Percentiles rank a stretch among this genome's conserved stretches.
phyloP scores from a whole-genome alignment of 495 filamentous ascomycete genomes.

The Penicillium maclennaniae region DNA sequence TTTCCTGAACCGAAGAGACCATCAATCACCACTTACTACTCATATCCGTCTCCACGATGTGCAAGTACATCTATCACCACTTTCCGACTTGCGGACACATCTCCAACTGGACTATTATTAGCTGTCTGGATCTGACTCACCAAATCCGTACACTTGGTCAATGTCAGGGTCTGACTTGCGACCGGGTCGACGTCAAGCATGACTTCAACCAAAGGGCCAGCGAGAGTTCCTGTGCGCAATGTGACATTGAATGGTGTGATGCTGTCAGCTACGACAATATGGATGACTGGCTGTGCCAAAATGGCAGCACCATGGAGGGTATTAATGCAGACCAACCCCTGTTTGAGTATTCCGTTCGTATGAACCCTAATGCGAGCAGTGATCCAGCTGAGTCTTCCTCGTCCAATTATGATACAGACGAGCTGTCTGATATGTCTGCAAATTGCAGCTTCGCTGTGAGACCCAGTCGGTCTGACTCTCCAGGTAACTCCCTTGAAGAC shows the following conservation, averaged over 20 bases:
- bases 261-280: background rate
- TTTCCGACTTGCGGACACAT: constrained; percentile 30
- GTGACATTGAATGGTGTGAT: constrained; percentile 5
- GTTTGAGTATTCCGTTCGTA: constrained; percentile 10
- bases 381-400: background rate
- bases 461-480: background rate
- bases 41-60: constrained; percentile 17
- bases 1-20: background rate
- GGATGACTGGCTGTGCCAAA: background rate
- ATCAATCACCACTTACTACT: background rate
- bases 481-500: background rate
- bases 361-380: constrained; percentile 7
- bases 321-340: background rate
- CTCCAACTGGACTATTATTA: constrained; percentile 21
- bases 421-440: background rate
- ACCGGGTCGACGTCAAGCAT: constrained; percentile 3
- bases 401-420: background rate
- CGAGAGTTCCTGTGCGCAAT: constrained; percentile 11
- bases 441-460: background rate
- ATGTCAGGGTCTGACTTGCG: constrained; percentile 1
- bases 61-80: constrained; percentile 26
- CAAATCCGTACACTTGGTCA: constrained; percentile 9
- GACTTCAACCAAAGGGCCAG: constrained; percentile 1
- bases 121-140: constrained; percentile 23
- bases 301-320: constrained; percentile 3